Percentiles rank a stretch among this genome's conserved stretches.
Evolutionary conservation across 352 stramenopile genomes (phyloP).

Genomic region (Globisporangium ultimum): DNA sequence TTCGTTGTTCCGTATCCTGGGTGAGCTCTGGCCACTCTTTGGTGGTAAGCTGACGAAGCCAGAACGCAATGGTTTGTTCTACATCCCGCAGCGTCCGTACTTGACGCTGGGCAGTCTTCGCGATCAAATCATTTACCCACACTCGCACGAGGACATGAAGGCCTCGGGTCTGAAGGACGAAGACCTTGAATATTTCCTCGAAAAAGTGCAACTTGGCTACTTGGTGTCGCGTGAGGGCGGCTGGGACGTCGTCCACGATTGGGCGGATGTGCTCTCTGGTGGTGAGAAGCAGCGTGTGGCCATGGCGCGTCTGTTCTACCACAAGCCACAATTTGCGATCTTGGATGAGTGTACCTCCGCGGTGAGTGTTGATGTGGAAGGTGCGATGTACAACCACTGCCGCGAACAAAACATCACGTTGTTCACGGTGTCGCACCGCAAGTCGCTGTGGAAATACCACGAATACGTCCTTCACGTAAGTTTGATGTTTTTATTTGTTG

Average conservation of each 20-base stretch:
- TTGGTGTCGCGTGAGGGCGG: constrained; percentile 70
- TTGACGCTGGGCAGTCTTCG: constrained; percentile 82
- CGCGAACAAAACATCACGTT: constrained; percentile 88
- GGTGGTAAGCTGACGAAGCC: constrained; percentile 76
- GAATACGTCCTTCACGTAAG: constrained; percentile 77
- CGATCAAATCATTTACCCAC: constrained; percentile 89
- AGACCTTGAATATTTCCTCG: constrained; percentile 65
- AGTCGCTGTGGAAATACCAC: constrained; percentile 89
- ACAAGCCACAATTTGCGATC: constrained; percentile 89
- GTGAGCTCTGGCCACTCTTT: constrained; percentile 86
- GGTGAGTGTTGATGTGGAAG: constrained; percentile 86
- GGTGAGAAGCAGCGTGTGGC: constrained; percentile 91
- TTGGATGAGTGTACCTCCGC: constrained; percentile 87
- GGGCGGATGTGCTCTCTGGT: constrained; percentile 84
- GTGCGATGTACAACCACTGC: constrained; percentile 83
- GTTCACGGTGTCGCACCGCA: constrained; percentile 90
- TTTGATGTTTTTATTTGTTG: constrained; percentile 9
- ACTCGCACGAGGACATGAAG: constrained; percentile 68
- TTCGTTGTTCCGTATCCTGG: constrained; percentile 86
- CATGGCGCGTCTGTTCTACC: constrained; percentile 89
- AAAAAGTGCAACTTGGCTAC: constrained; percentile 81
- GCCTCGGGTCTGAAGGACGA: constrained; percentile 45
- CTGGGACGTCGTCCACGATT: constrained; percentile 83
- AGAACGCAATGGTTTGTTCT: constrained; percentile 82
- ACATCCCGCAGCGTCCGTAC: constrained; percentile 89